phyloP scores from a whole-genome alignment of 768 basidiomycete species.

The Tulasnella sp. region DNA sequence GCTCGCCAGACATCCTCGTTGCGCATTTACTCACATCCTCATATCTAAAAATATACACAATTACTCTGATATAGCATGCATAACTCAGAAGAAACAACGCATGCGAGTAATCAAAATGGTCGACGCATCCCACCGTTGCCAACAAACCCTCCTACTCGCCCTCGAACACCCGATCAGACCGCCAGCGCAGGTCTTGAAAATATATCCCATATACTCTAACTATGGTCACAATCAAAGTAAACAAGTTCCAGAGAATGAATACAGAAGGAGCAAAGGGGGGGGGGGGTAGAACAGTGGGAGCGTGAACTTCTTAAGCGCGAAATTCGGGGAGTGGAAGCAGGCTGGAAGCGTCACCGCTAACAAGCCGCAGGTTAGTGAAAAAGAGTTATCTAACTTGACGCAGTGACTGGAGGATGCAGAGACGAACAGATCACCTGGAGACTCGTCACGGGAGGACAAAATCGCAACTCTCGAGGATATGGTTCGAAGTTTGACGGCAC shows the following conservation, averaged over 20 bases:
- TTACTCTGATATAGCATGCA: no score
- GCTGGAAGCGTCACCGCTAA: background rate
- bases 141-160: no score
- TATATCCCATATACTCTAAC: background rate
- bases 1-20: no score
- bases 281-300: background rate
- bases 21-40: no score
- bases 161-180: no score
- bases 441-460: background rate
- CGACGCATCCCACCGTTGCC: no score
- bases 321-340: background rate
- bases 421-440: background rate
- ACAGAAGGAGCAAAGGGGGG: background rate
- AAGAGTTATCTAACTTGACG: background rate
- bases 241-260: background rate
- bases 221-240: background rate
- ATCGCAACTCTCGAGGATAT: background rate
- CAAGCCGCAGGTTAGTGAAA: background rate
- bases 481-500: background rate
- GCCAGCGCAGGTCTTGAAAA: no score
- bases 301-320: background rate
- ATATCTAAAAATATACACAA: no score
- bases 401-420: background rate
- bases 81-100: no score
- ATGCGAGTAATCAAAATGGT: no score